These are phyloP conservation scores for Phellinidium pouzarii DNA, from an alignment of 1,284 basidiomycete species.

Conservation along the genomic window DNA sequence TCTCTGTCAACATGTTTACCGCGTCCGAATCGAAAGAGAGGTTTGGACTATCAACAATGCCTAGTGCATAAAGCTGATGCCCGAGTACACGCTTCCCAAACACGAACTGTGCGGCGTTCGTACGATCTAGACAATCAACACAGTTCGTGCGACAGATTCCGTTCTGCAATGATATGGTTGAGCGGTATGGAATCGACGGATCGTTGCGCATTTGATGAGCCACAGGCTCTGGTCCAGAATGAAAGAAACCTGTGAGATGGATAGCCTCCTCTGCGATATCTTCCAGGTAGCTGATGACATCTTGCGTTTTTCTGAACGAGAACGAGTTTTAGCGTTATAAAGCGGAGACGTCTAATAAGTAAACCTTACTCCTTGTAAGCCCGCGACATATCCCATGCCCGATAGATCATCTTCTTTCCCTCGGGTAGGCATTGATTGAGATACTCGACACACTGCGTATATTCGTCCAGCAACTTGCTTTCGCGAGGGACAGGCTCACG, in stretches of 20 bases:
- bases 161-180: constrained; percentile 77
- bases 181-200: constrained; percentile 49
- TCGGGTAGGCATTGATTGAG: constrained; percentile 92
- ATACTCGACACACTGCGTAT: constrained; percentile 88
- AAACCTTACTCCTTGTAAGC: constrained; percentile 75
- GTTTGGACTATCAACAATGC: constrained; percentile 78
- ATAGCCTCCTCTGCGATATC: constrained; percentile 94
- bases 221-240: constrained; percentile 75
- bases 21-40: constrained; percentile 93
- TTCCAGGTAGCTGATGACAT: constrained; percentile 93
- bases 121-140: constrained; percentile 95
- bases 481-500: constrained; percentile 80
- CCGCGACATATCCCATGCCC: constrained; percentile 94
- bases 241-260: constrained; percentile 91
- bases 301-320: constrained; percentile 76
- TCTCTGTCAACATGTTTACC: constrained; percentile 95
- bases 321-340: neutral
- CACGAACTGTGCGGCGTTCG: constrained; percentile 97
- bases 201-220: constrained; percentile 55
- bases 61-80: constrained; percentile 93
- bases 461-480: constrained; percentile 89
- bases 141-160: constrained; percentile 90
- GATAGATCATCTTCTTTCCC: constrained; percentile 84
- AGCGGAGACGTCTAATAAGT: no score
- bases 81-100: constrained; percentile 95